Evolutionary conservation across 306 rosid genomes (phyloP), one percentile per base, ranked within the genome.

Genomic region (Canavalia ensiformis): DNA sequence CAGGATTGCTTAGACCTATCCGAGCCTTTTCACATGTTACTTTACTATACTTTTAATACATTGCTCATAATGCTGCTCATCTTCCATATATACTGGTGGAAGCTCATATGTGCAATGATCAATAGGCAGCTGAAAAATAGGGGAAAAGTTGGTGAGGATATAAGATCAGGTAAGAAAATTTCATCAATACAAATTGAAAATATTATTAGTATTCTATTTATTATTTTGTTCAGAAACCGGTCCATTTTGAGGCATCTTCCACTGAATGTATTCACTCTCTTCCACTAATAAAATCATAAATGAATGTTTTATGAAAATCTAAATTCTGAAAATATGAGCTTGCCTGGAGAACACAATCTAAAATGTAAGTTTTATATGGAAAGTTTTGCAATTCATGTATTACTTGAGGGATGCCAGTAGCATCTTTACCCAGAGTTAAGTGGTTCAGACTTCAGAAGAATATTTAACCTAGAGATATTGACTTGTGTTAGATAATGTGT

Each of bases 41-140:
- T 88, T 74, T 95, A 95, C 90, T 95, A 95, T 74, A 52, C 64
- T 82, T 95, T 93, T 86, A 95, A 95, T 83, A 90, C 94, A 7
- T 31, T 93, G 90, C 90, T 95, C 81, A 77, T 95, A 76, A 93
- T 66, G 90, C 90, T 95, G 82, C 89, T 95, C 75, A 90, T 93
- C 86, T 95, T 95, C 88, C 99, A 95, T 88, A 64, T 95, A 87
- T 95, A 95, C 90, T 95, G 99, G 99, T 95, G 99, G 99, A 79
- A 90, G 80, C 97, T 93, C 86, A 95, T 95, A 88, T 91, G 86
- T 71, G 76, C 93, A 9, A 95, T 95, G 99, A 86, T 95, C 82
- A 56, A 56, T 50, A 90, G 91, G 81, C 99, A 89, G 82, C 89
- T 95, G 89, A 85, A 88, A 79, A 95, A 95, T 76, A 89, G 98